Base-by-base conservation (phyloP, 768 basidiomycete genomes). In the Trametes elegans region DNA sequence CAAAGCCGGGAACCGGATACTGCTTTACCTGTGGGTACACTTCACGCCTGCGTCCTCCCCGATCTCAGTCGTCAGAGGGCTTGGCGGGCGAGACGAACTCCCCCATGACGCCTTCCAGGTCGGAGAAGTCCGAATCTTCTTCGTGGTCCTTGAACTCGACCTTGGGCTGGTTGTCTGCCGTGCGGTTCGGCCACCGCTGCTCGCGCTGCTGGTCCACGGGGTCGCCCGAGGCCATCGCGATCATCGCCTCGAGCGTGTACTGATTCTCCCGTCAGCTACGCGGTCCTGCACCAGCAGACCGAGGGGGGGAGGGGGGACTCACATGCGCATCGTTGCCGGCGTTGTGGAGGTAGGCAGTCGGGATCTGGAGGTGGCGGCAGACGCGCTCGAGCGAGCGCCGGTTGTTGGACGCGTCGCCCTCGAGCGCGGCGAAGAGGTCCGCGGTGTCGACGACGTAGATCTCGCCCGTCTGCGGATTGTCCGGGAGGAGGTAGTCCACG, bases 281-380 rank as follows among this genome's bases (percentile, higher is more conserved):
- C n/a, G n/a, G n/a, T n/a, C n/a, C n/a, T n/a, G n/a, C n/a, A n/a
- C n/a, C n/a, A n/a, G n/a, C n/a, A n/a, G n/a, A n/a, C n/a, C n/a
- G n/a, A n/a, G n/a, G n/a, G n/a, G 46, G n/a, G 43, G 6, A 32
- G 26, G 18, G 8, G 26, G 7, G 40, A 68, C 84, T 36, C 62
- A 92, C 91, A 66, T 87, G 78, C 1, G 91, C 90, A 67, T 93
- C 90, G 64, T 93, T 93, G 0, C 90, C 91, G 1, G 89, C 90
- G 64, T 94, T 95, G 75, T 93, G 93, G 53, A 88, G 70, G 61
- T 76, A 73, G 29, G 75, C 60, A 1, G 81, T 79, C 0, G 71
- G 59, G 45, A 92, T 75, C 45, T 82, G 79, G 19, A 94, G 76
- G 47, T 84, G 80, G 41, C 73, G 71, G 68, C 86, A 88, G 27